Conservation (phyloP, 192 early-diverging fungal genomes). For the Coemansia sp. region DNA sequence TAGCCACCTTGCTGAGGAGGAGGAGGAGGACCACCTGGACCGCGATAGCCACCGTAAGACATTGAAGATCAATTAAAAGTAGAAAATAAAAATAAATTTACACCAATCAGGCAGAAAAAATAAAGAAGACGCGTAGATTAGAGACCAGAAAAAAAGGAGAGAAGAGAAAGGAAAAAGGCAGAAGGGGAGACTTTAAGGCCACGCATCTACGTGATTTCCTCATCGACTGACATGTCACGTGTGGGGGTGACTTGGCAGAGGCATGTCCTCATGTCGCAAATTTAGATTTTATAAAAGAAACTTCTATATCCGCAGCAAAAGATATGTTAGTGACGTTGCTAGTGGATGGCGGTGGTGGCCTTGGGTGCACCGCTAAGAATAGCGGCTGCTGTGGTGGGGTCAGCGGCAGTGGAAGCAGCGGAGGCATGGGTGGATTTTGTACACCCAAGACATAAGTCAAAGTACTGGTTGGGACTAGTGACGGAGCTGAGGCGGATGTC, state of each 20-base stretch:
- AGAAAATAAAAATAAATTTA: conserved; percentile 10
- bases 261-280: neutral
- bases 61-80: conserved; percentile 13
- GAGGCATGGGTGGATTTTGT: conserved; percentile 10
- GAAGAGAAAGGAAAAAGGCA: conserved; percentile 4
- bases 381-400: neutral
- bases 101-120: conserved; percentile 10
- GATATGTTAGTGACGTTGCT: neutral
- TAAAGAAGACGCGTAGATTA: conserved; percentile 8
- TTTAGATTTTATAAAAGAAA: neutral
- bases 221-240: neutral
- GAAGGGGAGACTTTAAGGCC: neutral
- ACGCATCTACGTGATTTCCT: neutral
- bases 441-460: conserved; percentile 64
- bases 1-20: conserved; percentile 18
- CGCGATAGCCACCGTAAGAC: conserved; percentile 36
- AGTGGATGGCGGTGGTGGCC: neutral
- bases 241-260: neutral
- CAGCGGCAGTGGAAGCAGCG: neutral
- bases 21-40: neutral
- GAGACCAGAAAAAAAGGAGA: conserved; percentile 1
- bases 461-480: conserved; percentile 94
- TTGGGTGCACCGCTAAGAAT: conserved; percentile 8
- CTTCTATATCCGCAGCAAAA: conserved; percentile 12
- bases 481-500: conserved; percentile 65